These are phyloP conservation scores for Aechmea fasciata DNA, from an alignment of 176 grass and related monocot genomes.

Conservation along the genomic window DNA sequence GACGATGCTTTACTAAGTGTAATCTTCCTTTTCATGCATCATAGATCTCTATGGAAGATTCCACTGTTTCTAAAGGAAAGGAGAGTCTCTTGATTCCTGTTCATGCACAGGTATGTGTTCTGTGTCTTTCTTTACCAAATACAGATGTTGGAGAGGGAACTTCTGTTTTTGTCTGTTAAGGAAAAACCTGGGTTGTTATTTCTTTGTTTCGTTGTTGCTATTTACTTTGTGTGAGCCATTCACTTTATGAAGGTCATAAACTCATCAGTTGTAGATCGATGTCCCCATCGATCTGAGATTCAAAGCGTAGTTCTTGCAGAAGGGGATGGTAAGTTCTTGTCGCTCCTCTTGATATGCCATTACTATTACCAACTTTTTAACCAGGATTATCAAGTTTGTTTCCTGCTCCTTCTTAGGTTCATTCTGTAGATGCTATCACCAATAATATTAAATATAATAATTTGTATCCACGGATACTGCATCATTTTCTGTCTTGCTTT, in stretches of 20 bases:
- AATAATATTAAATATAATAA: no score
- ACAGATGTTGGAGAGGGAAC: background rate
- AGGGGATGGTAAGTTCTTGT: constrained; percentile 36
- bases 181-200: background rate
- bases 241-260: constrained; percentile 42
- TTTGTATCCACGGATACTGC: no score
- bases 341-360: background rate
- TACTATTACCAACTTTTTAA: background rate
- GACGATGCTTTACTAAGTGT: background rate
- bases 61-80: constrained; percentile 52
- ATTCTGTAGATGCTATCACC: no score
- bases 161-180: background rate
- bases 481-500: no score
- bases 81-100: constrained; percentile 90
- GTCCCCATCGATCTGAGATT: constrained; percentile 75
- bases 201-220: constrained; percentile 4
- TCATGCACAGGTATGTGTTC: constrained; percentile 40
- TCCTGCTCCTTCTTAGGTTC: background rate
- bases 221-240: constrained; percentile 13
- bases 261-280: constrained; percentile 74
- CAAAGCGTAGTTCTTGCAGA: constrained; percentile 73
- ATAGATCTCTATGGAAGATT: constrained; percentile 71
- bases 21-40: background rate
- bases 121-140: background rate
- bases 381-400: background rate